Evolutionary conservation across 352 stramenopile genomes (phyloP), one percentile per base, ranked within the genome.

Genomic region (Nothophytophthora sp.): DNA sequence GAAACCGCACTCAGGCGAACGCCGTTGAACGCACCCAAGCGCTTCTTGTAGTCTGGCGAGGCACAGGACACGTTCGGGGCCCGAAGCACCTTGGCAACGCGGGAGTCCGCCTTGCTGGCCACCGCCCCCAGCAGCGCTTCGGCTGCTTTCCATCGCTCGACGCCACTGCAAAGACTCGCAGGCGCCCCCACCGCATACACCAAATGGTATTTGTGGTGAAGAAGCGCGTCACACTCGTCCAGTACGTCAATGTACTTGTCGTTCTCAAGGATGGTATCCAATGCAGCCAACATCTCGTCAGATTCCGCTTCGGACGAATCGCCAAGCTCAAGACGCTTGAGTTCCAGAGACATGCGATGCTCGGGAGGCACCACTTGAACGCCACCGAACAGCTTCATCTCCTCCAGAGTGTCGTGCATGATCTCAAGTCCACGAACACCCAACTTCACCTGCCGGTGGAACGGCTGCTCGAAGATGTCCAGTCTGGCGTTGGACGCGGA

Each of bases 191-290:
- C 72, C 1, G 88, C 84, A 51, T 97, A 96, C 28, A 97, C 73
- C 11, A 96, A 76, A 35, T 96, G 88, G 45, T 94, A 96, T 10
- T 77, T 77, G 63, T 96, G 80, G 19, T 90, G 76, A 0, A 97
- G 70, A 10, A 97, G 43, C 7, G 91, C 90, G 60, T 97, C 88
- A 33, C 70, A 79, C 35, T 97, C 86, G 66, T 97, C 90, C 16
- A 97, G 65, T 7, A 97, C 70, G 45, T 97, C 88, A 1, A 86
- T 54, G 38, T 76, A 92, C 19, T 74, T 55, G 18, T 81, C 28
- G 10, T 47, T 52, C 27, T 79, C 55, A 23, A 92, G 57, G 20
- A 84, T 60, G n/a, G 63, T 46, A n/a, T 77, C 60, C 18, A 86
- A 55, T 0, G 6, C 32, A 5, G 28, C 15, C 13, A 39, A 9